A percentile compares a stretch with the other conserved stretches of the same genome.
Evolutionary conservation across 2,329 filamentous ascomycete genomes (phyloP).

Genomic region (Cadophora sp.): DNA sequence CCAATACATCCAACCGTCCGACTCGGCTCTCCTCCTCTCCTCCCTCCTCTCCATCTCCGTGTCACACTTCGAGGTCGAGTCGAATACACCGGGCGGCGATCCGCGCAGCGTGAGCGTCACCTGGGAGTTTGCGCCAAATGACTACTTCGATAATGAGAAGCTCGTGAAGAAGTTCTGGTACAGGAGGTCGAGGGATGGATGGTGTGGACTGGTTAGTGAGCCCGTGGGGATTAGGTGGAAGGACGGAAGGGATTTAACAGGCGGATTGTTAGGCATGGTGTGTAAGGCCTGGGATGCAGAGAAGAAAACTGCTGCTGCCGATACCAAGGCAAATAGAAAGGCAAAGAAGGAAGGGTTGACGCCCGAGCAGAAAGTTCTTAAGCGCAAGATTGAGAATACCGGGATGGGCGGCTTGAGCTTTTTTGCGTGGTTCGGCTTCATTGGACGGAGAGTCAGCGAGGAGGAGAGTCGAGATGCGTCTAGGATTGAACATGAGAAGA

Average conservation of each 20-base stretch:
- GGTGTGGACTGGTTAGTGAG: conserved; percentile 82
- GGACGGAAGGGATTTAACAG: conserved; percentile 82
- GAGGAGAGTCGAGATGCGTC: conserved; percentile 72
- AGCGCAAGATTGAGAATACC: conserved; percentile 61
- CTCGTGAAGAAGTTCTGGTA: conserved; percentile 94
- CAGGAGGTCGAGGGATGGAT: conserved; percentile 71
- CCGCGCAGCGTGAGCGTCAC: conserved; percentile 80
- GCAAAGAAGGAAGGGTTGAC: conserved; percentile 48
- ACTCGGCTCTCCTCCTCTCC: conserved; percentile 75
- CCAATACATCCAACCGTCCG: conserved; percentile 83
- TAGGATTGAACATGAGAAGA: conserved; percentile 66
- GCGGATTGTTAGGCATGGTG: conserved; percentile 78
- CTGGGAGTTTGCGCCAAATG: conserved; percentile 82
- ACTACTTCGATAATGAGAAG: conserved; percentile 78
- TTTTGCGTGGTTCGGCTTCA: conserved; percentile 89
- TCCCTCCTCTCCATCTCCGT: conserved; percentile 74
- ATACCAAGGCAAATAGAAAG: conserved; percentile 30
- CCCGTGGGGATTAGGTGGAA: conserved; percentile 91
- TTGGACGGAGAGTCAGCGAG: conserved; percentile 70
- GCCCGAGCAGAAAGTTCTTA: conserved; percentile 57
- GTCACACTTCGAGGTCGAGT: conserved; percentile 77
- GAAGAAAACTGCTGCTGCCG: conserved; percentile 34
- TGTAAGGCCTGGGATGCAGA: conserved; percentile 72
- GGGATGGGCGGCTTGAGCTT: conserved; percentile 76
- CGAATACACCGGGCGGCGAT: conserved; percentile 64